A percentile compares a stretch with the other conserved stretches of the same genome.
phyloP scores from a whole-genome alignment of 2,329 filamentous ascomycete genomes.

The Cercospora sp. region DNA sequence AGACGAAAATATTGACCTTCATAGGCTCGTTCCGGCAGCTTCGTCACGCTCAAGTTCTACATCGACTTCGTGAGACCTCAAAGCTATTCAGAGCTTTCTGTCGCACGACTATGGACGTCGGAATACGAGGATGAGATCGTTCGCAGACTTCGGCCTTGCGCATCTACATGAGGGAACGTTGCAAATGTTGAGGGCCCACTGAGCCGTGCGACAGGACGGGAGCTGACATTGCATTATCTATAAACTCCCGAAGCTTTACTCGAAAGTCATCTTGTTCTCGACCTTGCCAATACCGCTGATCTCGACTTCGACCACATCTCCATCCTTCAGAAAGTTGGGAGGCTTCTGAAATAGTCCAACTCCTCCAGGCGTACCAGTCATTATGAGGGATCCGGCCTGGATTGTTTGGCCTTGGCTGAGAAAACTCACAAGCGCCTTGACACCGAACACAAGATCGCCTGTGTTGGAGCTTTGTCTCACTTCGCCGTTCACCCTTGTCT shows the following conservation, averaged over 20 bases:
- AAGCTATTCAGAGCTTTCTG: not conserved
- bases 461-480: constrained; percentile 47
- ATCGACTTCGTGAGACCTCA: not conserved
- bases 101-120: not conserved
- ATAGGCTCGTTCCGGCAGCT: not conserved
- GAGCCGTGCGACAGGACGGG: not conserved
- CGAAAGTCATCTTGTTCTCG: constrained; percentile 37
- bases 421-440: constrained; percentile 40
- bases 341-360: constrained; percentile 37
- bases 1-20: not conserved
- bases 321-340: constrained; percentile 34
- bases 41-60: not conserved
- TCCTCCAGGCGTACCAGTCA: constrained; percentile 53
- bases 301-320: constrained; percentile 38
- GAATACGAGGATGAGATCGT: too few species aligned
- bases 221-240: not conserved
- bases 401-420: constrained; percentile 44
- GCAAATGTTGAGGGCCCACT: not conserved
- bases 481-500: constrained; percentile 54
- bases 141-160: too few species aligned
- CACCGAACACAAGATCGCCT: constrained; percentile 50
- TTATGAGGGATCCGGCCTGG: constrained; percentile 51
- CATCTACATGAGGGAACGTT: too few species aligned
- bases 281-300: constrained; percentile 37
- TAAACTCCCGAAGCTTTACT: constrained; percentile 20